Conservation (phyloP, 2,329 filamentous ascomycete genomes). For the Fusarium penzigii region DNA sequence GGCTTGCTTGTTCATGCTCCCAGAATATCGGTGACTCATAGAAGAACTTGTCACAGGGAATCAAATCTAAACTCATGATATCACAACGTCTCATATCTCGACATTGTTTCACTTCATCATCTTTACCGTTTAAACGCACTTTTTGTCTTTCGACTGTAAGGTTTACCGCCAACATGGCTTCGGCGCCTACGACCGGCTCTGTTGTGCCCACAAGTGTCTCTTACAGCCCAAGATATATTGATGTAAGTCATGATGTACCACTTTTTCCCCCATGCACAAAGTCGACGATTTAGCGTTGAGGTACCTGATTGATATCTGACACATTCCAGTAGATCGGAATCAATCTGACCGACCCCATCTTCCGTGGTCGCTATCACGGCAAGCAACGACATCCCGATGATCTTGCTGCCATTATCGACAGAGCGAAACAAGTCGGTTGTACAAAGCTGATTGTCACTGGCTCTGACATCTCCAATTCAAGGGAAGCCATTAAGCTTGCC, state of each 20-base stretch:
- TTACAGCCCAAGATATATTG: conserved; percentile 57
- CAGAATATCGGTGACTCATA: conserved; percentile 1
- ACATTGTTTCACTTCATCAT: conserved; percentile 1
- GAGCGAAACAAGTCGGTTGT: conserved; percentile 78
- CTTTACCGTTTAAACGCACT: background rate
- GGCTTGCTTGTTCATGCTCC: background rate
- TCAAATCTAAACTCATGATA: conserved; percentile 21
- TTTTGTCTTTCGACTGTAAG: conserved; percentile 6
- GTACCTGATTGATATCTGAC: conserved; percentile 15
- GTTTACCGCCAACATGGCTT: conserved; percentile 29
- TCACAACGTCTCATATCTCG: conserved; percentile 20
- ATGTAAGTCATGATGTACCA: conserved; percentile 47
- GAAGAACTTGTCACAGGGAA: background rate
- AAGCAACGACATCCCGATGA: conserved; percentile 74
- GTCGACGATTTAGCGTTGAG: conserved; percentile 6
- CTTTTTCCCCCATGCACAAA: conserved; percentile 5
- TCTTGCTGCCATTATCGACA: conserved; percentile 72
- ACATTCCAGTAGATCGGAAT: conserved; percentile 71
- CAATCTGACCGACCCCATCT: conserved; percentile 92
- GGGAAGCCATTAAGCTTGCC: conserved; percentile 72
- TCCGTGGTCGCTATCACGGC: conserved; percentile 80
- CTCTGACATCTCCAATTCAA: conserved; percentile 78
- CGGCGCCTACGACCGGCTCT: conserved; percentile 14
- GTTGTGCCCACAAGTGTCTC: conserved; percentile 11
- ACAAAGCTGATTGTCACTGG: conserved; percentile 91